Evolutionary conservation across 768 basidiomycete genomes (phyloP).

Genomic region (Leccinum barrowsii): DNA sequence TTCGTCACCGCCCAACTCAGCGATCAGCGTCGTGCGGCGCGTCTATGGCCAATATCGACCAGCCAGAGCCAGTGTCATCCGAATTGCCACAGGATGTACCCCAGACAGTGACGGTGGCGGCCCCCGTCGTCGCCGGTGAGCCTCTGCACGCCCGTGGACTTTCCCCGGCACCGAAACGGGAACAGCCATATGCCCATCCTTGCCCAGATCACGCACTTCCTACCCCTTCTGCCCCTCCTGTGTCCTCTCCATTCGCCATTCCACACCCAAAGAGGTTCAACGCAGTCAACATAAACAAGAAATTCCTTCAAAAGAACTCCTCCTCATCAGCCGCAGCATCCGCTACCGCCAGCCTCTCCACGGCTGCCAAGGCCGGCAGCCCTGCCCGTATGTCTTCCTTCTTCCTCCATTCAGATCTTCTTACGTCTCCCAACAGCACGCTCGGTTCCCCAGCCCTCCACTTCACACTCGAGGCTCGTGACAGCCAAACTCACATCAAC

Average conservation of each 20-base stretch:
- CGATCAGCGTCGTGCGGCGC: conserved; percentile 61
- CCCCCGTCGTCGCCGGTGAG: conserved; percentile 4
- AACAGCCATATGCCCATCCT: conserved; percentile 9
- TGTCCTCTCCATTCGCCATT: conserved; percentile 25
- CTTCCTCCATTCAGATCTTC: neutral
- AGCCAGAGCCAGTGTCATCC: conserved; percentile 41
- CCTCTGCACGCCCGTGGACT: conserved; percentile 11
- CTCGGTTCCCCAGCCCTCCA: conserved; percentile 49
- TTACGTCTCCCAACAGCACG: conserved; percentile 45
- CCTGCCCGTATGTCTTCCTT: conserved; percentile 46
- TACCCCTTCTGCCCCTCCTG: conserved; percentile 1
- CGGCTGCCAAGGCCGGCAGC: conserved; percentile 46
- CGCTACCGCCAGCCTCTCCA: conserved; percentile 38
- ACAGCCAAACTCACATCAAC: conserved; percentile 81
- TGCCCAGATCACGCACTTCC: conserved; percentile 18
- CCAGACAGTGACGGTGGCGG: conserved; percentile 2
- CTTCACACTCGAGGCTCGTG: conserved; percentile 75
- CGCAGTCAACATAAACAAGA: conserved; percentile 92
- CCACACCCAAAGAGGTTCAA: conserved; percentile 82
- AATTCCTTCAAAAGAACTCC: conserved; percentile 89
- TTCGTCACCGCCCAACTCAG: conserved; percentile 13
- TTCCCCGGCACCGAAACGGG: conserved; percentile 15
- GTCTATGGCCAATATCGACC: conserved; percentile 75
- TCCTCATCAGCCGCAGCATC: conserved; percentile 49
- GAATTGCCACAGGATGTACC: conserved; percentile 35